Base-by-base conservation (phyloP, 306 rosid species). In the Cercis canadensis region DNA sequence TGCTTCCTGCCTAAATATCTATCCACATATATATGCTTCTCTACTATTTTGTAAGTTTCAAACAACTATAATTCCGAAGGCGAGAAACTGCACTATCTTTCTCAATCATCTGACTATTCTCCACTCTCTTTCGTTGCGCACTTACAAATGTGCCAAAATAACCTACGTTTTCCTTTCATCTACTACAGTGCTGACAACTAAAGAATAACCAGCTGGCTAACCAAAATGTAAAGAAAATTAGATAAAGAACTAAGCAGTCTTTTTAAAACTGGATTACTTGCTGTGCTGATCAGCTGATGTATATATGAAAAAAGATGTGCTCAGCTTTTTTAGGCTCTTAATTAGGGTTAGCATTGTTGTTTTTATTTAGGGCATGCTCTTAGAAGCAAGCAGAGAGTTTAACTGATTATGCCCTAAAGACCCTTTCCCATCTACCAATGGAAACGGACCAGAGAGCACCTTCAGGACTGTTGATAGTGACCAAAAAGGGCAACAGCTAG, bases 41-140 rank as follows among this genome's bases (percentile, higher is more conserved):
- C 8, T 13, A 39, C 54, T 59, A 70, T 8, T 13, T 33, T 44
- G 47, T 21, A 64, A 67, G 63, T 62, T 64, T 70, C 67, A 74
- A 69, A 40, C 57, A 73, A 78, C 79, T 75, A 73, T 34, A 62
- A 59, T 60, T 83, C 61, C 74, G 82, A 80, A 75, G 81, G 78
- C 78, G 71, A 69, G 15, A 65, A 67, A 41, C 61, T 61, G 39
- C 8, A 54, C 33, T 19, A 1, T 37, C 58, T 75, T 51, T 80
- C 19, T 78, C 67, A 32, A 65, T 41, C 71, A 39, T 70, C 36
- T 57, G 3, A 32, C 49, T 12, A 11, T 12, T 43, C n/a, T 11
- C 49, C 49, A 43, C 4, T 14, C 59, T 53, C 29, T 57, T 58
- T 18, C 54, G 31, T 37, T 51, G 52, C 51, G 58, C 74, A 8